Evolutionary conservation across 257 asterid species (phyloP).

Genomic region (Ilex aquifolium): DNA sequence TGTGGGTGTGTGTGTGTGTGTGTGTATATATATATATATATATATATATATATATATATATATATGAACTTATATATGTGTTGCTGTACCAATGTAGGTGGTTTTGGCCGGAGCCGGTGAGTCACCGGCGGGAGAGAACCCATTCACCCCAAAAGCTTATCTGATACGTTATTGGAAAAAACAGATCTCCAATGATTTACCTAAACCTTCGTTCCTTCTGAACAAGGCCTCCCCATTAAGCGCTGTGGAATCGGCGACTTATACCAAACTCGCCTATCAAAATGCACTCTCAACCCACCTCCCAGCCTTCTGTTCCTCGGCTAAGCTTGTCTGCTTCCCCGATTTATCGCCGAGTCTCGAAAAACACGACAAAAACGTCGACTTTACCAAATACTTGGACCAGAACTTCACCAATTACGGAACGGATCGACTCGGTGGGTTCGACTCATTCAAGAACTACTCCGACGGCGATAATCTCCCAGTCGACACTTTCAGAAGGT

Average conservation of each 20-base stretch:
- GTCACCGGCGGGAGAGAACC: slow-evolving; percentile 24
- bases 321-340: slow-evolving; percentile 2
- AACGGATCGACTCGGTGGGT: background rate
- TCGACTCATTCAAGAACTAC: slow-evolving; percentile 9
- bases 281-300: slow-evolving; percentile 11
- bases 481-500: slow-evolving; percentile 7
- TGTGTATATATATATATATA: background rate
- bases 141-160: slow-evolving; percentile 55
- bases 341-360: background rate
- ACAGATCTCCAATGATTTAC: slow-evolving; percentile 51
- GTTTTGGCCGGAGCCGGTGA: slow-evolving; percentile 20
- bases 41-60: background rate
- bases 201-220: slow-evolving; percentile 46
- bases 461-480: slow-evolving; percentile 7
- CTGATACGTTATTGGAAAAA: slow-evolving; percentile 57
- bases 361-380: background rate
- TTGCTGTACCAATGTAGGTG: slow-evolving; percentile 37
- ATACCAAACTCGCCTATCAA: slow-evolving; percentile 28
- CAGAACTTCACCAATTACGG: slow-evolving; percentile 16
- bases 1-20: background rate
- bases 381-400: background rate
- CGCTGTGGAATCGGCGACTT: slow-evolving; percentile 46
- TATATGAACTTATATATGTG: background rate
- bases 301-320: slow-evolving; percentile 3
- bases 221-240: slow-evolving; percentile 57